phyloP scores from a whole-genome alignment of 192 early-diverging fungal species.

The Gamsiella multidivaricata region DNA sequence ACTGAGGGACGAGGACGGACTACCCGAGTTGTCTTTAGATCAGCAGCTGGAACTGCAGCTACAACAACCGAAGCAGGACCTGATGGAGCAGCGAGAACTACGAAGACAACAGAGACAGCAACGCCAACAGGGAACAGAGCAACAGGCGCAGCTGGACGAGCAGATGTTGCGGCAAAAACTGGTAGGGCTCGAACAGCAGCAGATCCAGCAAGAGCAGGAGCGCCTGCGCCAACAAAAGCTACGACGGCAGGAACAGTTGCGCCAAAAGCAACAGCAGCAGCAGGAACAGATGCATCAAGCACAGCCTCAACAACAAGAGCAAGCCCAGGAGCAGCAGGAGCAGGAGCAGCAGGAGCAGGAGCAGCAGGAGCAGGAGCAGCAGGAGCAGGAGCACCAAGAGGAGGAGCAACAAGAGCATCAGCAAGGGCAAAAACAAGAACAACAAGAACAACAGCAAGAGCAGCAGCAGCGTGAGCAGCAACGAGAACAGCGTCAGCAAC shows the following conservation, averaged over 20 bases:
- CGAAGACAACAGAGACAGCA: conserved; percentile 10
- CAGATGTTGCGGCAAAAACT: conserved; percentile 5
- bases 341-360: background rate
- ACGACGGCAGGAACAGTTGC: background rate
- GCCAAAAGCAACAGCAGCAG: background rate
- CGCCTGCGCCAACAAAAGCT: conserved; percentile 7
- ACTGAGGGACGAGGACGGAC: too few species aligned
- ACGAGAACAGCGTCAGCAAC: conserved; percentile 14
- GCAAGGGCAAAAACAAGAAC: conserved; percentile 1
- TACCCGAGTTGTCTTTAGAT: too few species aligned
- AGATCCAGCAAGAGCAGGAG: background rate
- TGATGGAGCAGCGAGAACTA: conserved; percentile 9
- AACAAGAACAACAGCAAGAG: conserved; percentile 3
- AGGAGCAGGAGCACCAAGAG: background rate
- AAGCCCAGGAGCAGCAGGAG: background rate
- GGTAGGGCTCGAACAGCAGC: background rate
- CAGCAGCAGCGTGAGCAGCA: conserved; percentile 9
- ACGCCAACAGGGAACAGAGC: background rate
- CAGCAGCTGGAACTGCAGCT: conserved; percentile 11
- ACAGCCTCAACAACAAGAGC: background rate
- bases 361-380: background rate
- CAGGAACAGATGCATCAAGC: conserved; percentile 1
- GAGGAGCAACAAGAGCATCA: background rate
- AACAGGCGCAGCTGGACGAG: conserved; percentile 5
- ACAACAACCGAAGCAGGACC: conserved; percentile 4